Percentiles rank a stretch among this genome's conserved stretches.
These are phyloP conservation scores for Cryphonectria japonica DNA, from an alignment of 2,329 filamentous ascomycete species.

Conservation along the genomic window DNA sequence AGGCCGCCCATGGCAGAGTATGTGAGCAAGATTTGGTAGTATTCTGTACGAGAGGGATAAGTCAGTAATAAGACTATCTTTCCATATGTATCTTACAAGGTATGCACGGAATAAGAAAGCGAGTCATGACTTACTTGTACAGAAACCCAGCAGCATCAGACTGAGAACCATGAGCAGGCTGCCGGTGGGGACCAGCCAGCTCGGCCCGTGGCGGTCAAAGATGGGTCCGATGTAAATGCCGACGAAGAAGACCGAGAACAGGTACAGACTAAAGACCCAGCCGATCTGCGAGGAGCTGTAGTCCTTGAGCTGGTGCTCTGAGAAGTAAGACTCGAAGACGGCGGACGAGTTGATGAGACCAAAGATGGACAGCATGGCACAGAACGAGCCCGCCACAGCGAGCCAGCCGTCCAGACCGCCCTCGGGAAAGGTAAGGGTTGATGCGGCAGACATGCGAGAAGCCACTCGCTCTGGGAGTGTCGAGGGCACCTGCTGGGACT, in stretches of 20 bases:
- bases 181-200: slow-evolving; percentile 67
- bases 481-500: slow-evolving; percentile 11
- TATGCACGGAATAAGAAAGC: neutral
- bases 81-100: no score
- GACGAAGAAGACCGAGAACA: slow-evolving; percentile 80
- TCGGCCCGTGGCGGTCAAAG: slow-evolving; percentile 77
- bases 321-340: slow-evolving; percentile 77
- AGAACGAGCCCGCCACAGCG: slow-evolving; percentile 78
- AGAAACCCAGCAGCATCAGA: slow-evolving; percentile 70
- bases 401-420: slow-evolving; percentile 74
- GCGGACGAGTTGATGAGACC: slow-evolving; percentile 77
- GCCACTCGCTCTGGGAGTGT: slow-evolving; percentile 24
- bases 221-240: slow-evolving; percentile 82
- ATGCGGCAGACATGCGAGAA: slow-evolving; percentile 29
- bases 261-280: slow-evolving; percentile 86
- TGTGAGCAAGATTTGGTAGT: slow-evolving; percentile 80
- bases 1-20: slow-evolving; percentile 75
- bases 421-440: slow-evolving; percentile 65
- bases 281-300: slow-evolving; percentile 71
- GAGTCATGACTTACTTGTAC: slow-evolving; percentile 48
- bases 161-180: slow-evolving; percentile 64
- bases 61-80: neutral
- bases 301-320: slow-evolving; percentile 69
- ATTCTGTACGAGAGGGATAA: slow-evolving; percentile 46
- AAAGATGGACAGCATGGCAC: slow-evolving; percentile 69